Evolutionary conservation across 108 stramenopile genomes (phyloP).

Genomic region (Epithemia pelagica): DNA sequence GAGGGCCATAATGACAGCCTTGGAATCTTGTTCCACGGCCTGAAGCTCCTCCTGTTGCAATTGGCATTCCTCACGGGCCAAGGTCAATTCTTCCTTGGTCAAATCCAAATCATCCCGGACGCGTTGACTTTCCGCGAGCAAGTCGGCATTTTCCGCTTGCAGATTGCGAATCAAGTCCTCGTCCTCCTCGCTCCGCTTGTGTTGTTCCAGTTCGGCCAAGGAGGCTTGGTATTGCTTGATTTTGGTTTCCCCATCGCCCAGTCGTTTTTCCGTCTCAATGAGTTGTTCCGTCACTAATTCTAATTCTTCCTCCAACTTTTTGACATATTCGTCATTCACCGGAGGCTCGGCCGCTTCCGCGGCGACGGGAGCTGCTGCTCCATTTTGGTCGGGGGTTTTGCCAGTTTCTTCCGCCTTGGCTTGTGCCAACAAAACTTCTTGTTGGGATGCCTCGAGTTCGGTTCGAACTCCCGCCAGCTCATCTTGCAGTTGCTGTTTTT

Average conservation of each 20-base stretch:
- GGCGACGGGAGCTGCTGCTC: background rate
- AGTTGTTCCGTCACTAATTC: slow-evolving; percentile 84
- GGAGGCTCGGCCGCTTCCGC: background rate
- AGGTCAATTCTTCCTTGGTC: slow-evolving; percentile 55
- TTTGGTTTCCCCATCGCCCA: slow-evolving; percentile 55
- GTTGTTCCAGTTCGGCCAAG: background rate
- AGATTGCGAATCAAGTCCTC: slow-evolving; percentile 29
- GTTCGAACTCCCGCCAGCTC: slow-evolving; percentile 48
- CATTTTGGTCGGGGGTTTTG: background rate
- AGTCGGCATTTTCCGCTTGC: slow-evolving; percentile 48
- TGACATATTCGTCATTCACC: slow-evolving; percentile 67
- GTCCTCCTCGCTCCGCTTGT: slow-evolving; percentile 10
- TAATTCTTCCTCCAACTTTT: slow-evolving; percentile 82
- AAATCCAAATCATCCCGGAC: slow-evolving; percentile 49
- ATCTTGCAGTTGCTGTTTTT: slow-evolving; percentile 54
- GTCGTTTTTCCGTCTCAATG: slow-evolving; percentile 75
- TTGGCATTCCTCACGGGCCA: slow-evolving; percentile 46
- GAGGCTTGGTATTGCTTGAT: slow-evolving; percentile 38
- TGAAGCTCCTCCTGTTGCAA: slow-evolving; percentile 46
- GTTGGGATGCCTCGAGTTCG: background rate
- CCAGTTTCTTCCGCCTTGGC: background rate
- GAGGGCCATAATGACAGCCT: slow-evolving; percentile 22
- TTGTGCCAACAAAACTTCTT: background rate
- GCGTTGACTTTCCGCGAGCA: slow-evolving; percentile 32
- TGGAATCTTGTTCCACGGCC: slow-evolving; percentile 65